Evolutionary conservation across 2,329 filamentous ascomycete species (phyloP), one percentile per base, ranked within the genome.

Genomic region (Aspergillus jensenii): DNA sequence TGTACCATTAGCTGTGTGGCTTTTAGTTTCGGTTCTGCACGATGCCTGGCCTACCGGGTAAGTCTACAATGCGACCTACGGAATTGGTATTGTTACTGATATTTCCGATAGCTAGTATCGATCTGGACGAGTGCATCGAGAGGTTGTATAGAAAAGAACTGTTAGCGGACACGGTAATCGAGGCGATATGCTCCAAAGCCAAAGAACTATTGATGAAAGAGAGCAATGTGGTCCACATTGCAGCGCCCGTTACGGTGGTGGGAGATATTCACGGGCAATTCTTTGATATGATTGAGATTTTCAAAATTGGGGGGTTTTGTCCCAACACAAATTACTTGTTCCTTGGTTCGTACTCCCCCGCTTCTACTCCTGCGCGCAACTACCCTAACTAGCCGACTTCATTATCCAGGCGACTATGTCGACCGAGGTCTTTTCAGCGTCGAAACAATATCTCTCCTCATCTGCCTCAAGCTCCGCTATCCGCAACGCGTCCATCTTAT

Each of bases 121-220:
- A 99, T 77, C 87, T 99, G 70, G 95, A 99, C 81, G 92, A 98
- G 84, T 99, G 95, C 80, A 98, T 99, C 79, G 87, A 91, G 74
- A 90, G 93, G 66, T 86, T 99, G 54, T 98, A 98, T 80, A 93
- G 95, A 74, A 97, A 96, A 76, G 95, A 98, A 76, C 86, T 99
- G 59, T 86, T 99, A 59, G 93, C 95, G 69, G 95, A 99, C 78
- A 96, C 93, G 43, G 93, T 99, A 65, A 93, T 99, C 77, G 95
- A 99, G 80, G 95, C 95, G 70, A 93, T 99, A 86, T 99, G 95
- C 81, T 93, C 95, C 76, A 99, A 99, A 77, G 95, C 96, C 21
- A 99, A 99, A 74, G 95, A 99, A 81, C 83, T 99, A 67, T 84
- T 99, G 67, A 99, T 99, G 95, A 93, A 96, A 74, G 95, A 99